Conservation (phyloP, 2,329 filamentous ascomycete species). For the Ascochyta fabae region DNA sequence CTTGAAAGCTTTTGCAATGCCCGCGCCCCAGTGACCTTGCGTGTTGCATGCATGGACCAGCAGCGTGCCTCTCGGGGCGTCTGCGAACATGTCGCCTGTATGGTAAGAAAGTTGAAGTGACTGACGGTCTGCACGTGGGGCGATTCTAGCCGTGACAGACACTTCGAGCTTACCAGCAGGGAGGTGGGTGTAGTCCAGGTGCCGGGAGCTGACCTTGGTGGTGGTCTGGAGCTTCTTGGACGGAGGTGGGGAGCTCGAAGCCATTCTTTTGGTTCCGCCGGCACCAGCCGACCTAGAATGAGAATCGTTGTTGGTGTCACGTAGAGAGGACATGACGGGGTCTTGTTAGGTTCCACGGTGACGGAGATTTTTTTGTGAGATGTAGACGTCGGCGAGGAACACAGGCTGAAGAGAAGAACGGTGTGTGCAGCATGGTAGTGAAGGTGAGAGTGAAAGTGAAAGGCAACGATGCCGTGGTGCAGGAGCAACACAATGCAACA, state of each 20-base stretch:
- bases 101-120: conserved; percentile 27
- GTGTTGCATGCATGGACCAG: conserved; percentile 68
- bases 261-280: neutral
- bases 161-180: conserved; percentile 1
- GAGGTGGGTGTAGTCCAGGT: conserved; percentile 22
- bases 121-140: neutral
- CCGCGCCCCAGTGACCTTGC: conserved; percentile 63
- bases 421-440: neutral
- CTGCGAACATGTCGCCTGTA: conserved; percentile 59
- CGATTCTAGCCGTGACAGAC: neutral
- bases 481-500: too few species aligned
- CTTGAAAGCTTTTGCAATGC: conserved; percentile 63
- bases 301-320: neutral
- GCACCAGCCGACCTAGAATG: neutral
- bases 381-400: too few species aligned
- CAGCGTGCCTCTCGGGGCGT: conserved; percentile 56
- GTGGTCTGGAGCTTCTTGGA: neutral
- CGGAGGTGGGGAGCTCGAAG: neutral
- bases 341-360: neutral
- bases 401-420: neutral
- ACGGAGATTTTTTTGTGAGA: neutral
- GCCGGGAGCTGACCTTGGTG: neutral
- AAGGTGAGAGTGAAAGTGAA: neutral
- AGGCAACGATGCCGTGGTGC: neutral
- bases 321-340: neutral